Conservation (phyloP, 306 rosid genomes). For the Herpetospermum pedunculosum region DNA sequence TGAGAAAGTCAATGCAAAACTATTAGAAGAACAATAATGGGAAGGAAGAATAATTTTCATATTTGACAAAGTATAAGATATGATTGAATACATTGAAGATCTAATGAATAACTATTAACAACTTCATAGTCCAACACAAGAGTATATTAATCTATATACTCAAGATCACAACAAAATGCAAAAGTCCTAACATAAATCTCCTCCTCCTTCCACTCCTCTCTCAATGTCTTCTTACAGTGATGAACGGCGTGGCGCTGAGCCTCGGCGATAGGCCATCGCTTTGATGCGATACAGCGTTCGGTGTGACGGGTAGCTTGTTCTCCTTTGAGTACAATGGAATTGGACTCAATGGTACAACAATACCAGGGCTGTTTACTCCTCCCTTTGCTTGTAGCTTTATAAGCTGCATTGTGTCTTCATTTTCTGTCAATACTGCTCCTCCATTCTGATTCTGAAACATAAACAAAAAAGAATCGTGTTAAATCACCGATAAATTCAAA, state of each 20-base stretch:
- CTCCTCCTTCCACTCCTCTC: neutral
- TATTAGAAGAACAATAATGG: neutral
- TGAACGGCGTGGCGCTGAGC: neutral
- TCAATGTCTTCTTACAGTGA: slow-evolving; percentile 8
- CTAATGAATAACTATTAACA: neutral
- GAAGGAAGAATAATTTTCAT: neutral
- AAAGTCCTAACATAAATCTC: neutral
- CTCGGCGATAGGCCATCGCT: neutral
- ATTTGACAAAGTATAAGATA: neutral
- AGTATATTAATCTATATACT: neutral
- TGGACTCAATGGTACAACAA: slow-evolving; percentile 3
- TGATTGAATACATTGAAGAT: neutral
- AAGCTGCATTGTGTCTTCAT: neutral
- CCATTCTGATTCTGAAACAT: slow-evolving; percentile 2
- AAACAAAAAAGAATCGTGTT: neutral
- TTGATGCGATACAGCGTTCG: neutral
- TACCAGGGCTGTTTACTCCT: neutral
- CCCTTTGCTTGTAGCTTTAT: neutral
- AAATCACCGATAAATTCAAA: too few species aligned
- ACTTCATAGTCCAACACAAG: neutral
- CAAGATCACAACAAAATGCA: neutral
- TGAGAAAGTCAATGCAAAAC: too few species aligned
- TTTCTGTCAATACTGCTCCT: neutral
- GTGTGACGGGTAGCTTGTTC: slow-evolving; percentile 1
- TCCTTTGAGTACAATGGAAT: slow-evolving; percentile 4